phyloP scores from a whole-genome alignment of 495 filamentous ascomycete species.

The Chaetomidium leptoderma region DNA sequence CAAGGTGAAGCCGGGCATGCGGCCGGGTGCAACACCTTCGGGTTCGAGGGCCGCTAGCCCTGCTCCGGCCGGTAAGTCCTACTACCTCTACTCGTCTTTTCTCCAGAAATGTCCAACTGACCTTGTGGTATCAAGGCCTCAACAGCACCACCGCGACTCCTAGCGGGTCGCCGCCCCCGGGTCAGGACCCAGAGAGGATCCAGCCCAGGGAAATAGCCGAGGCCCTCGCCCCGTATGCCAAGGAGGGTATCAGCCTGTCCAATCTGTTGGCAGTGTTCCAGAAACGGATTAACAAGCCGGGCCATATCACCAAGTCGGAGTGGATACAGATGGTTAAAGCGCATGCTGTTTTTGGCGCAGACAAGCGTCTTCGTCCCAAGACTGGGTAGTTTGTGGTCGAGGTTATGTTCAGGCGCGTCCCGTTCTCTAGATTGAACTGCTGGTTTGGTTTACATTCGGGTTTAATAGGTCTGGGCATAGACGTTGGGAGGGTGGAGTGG shows the following conservation, averaged over 20 bases:
- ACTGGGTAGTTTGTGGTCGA: not conserved
- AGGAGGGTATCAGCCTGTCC: conserved; percentile 57
- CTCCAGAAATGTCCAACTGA: not conserved
- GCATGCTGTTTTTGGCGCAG: conserved; percentile 33
- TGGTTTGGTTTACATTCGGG: not conserved
- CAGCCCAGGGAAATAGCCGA: conserved; percentile 51
- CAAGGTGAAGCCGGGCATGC: conserved; percentile 46
- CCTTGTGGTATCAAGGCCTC: conserved; percentile 32
- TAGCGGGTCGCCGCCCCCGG: conserved; percentile 21
- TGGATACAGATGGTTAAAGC: conserved; percentile 55
- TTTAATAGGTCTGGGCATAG: not conserved
- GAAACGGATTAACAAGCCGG: conserved; percentile 49
- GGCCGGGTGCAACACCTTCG: conserved; percentile 45
- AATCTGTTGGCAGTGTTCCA: conserved; percentile 61
- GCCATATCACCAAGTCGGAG: conserved; percentile 37
- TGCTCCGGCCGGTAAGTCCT: conserved; percentile 30
- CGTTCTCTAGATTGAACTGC: no score
- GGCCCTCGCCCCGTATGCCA: conserved; percentile 54
- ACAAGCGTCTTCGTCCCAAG: conserved; percentile 46
- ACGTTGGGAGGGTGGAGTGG: not conserved
- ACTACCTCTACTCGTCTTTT: not conserved
- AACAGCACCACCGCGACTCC: conserved; percentile 32
- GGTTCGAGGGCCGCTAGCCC: conserved; percentile 53
- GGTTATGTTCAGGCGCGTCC: no score
- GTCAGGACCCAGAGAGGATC: conserved; percentile 25